phyloP scores from a whole-genome alignment of 2,329 filamentous ascomycete species.

The Basipetospora chlamydospora region DNA sequence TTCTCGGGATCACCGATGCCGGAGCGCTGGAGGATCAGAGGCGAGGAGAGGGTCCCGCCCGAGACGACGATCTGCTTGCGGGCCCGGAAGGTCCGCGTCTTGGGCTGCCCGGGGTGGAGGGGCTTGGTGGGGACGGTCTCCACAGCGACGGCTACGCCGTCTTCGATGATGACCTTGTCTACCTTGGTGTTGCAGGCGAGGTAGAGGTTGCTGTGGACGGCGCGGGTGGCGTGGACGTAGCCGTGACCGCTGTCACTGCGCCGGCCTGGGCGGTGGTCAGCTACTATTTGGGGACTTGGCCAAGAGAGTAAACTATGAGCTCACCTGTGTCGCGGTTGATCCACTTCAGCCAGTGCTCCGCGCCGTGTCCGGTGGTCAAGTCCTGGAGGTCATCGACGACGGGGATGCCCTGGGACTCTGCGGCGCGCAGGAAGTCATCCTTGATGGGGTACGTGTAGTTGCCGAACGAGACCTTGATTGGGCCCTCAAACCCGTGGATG shows the following conservation, averaged over 20 bases:
- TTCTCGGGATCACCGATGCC: slow-evolving; percentile 60
- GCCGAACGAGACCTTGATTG: slow-evolving; percentile 70
- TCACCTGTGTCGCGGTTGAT: slow-evolving; percentile 50
- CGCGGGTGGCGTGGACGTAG: slow-evolving; percentile 62
- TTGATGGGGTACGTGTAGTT: slow-evolving; percentile 73
- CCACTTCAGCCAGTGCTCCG: slow-evolving; percentile 77
- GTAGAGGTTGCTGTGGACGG: slow-evolving; percentile 56
- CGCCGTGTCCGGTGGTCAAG: slow-evolving; percentile 51
- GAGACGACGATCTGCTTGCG: slow-evolving; percentile 63
- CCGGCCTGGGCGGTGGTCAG: slow-evolving; percentile 30
- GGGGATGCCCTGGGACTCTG: slow-evolving; percentile 59
- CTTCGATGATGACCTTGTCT: slow-evolving; percentile 61
- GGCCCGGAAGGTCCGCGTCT: slow-evolving; percentile 43
- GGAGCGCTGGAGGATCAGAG: slow-evolving; percentile 60
- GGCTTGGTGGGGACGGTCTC: slow-evolving; percentile 58
- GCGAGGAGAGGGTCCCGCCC: slow-evolving; percentile 58
- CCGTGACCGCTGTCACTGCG: slow-evolving; percentile 65
- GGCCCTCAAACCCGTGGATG: slow-evolving; percentile 62
- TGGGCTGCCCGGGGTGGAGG: slow-evolving; percentile 37
- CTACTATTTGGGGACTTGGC: neutral
- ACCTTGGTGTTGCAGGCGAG: slow-evolving; percentile 63
- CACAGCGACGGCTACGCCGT: slow-evolving; percentile 57
- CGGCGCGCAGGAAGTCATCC: slow-evolving; percentile 62
- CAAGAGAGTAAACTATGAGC: neutral
- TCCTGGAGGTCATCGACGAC: slow-evolving; percentile 66